These are phyloP conservation scores for Fraxinus platypoda DNA, from an alignment of 305 asterid species.

Conservation along the genomic window DNA sequence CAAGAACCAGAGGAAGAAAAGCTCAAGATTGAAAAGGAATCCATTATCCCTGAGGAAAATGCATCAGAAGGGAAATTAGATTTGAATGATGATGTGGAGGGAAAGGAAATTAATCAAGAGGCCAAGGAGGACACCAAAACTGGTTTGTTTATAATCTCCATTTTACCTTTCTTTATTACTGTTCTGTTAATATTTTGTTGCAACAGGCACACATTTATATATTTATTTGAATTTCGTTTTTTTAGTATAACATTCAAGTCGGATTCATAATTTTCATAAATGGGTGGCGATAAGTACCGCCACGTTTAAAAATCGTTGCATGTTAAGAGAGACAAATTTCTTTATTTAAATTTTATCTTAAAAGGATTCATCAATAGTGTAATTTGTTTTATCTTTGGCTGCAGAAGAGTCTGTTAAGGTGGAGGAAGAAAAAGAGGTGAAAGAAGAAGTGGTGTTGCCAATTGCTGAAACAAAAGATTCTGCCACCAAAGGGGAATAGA, in stretches of 20 bases:
- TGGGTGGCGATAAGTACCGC: neutral
- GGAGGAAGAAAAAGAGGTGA: constrained; percentile 29
- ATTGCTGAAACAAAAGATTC: constrained; percentile 35
- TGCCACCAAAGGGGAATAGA: constrained; percentile 27
- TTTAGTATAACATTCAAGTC: too few relatives aligned
- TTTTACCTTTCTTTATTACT: neutral
- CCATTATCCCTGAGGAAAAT: constrained; percentile 9
- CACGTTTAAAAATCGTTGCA: neutral
- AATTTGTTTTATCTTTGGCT: neutral
- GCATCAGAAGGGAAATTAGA: neutral
- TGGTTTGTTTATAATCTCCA: constrained; percentile 33
- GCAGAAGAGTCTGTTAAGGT: constrained; percentile 36
- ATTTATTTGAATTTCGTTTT: neutral
- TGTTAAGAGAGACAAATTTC: neutral
- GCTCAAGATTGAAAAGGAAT: constrained; percentile 14
- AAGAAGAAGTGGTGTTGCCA: constrained; percentile 20
- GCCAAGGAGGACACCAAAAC: constrained; percentile 27
- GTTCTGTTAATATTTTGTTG: too few relatives aligned
- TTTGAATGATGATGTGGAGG: constrained; percentile 18
- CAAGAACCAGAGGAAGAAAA: constrained; percentile 8
- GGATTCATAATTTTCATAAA: neutral
- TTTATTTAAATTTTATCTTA: too few relatives aligned
- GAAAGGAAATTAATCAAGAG: constrained; percentile 22
- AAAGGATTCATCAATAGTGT: neutral
- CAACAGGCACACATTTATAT: neutral